Evolutionary conservation across 768 basidiomycete species (phyloP).

Genomic region (Crucibulum laeve): DNA sequence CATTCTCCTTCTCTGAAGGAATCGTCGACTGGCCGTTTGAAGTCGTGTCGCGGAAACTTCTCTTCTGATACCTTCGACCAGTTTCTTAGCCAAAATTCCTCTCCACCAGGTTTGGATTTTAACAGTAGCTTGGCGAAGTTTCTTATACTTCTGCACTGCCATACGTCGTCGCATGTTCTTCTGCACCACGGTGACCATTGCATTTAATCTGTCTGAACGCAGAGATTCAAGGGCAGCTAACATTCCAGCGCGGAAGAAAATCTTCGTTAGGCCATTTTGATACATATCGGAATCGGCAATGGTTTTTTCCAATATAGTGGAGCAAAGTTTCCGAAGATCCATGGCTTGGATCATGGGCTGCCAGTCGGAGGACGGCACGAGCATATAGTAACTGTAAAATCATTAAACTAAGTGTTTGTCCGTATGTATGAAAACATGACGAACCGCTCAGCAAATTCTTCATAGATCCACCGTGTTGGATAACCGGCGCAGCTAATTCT

Average conservation of each 20-base stretch:
- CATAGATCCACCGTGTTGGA: slow-evolving; percentile 96
- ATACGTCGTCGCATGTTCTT: slow-evolving; percentile 92
- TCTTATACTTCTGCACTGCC: slow-evolving; percentile 76
- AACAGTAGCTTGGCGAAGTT: slow-evolving; percentile 69
- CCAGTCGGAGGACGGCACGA: slow-evolving; percentile 85
- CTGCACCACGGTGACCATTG: slow-evolving; percentile 92
- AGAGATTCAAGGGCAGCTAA: slow-evolving; percentile 91
- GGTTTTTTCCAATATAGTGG: slow-evolving; percentile 77
- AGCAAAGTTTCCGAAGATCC: slow-evolving; percentile 78
- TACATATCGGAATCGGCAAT: slow-evolving; percentile 95
- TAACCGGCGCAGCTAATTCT: slow-evolving; percentile 98
- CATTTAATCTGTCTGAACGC: slow-evolving; percentile 82
- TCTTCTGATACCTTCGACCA: slow-evolving; percentile 67
- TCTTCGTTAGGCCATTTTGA: slow-evolving; percentile 95
- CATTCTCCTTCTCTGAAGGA: slow-evolving; percentile 70
- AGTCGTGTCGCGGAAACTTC: slow-evolving; percentile 73
- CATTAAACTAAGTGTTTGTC: slow-evolving; percentile 12
- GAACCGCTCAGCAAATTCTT: slow-evolving; percentile 96
- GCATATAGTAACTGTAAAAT: slow-evolving; percentile 85
- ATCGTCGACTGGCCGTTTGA: slow-evolving; percentile 70
- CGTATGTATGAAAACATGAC: slow-evolving; percentile 16
- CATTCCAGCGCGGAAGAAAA: slow-evolving; percentile 99
- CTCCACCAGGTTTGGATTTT: slow-evolving; percentile 95
- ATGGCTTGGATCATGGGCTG: slow-evolving; percentile 77
- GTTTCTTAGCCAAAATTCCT: slow-evolving; percentile 69